phyloP scores from a whole-genome alignment of 202 grass and related monocot genomes.

The Panicum virgatum region DNA sequence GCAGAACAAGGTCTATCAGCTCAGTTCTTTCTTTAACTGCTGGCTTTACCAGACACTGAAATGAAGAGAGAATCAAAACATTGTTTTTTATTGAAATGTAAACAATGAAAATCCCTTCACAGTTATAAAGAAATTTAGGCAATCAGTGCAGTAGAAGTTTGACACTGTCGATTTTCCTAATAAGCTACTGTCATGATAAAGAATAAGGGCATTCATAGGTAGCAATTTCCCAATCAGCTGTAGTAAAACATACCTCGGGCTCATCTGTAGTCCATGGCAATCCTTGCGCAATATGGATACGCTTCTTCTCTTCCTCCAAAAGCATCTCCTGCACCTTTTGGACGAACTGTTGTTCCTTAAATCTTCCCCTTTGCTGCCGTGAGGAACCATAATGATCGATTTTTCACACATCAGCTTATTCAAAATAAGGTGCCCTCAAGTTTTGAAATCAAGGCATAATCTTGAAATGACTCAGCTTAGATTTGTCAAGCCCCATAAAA shows the following conservation, averaged over 20 bases:
- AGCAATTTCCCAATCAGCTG: neutral
- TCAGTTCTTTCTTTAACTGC: constrained; percentile 80
- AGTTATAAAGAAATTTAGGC: neutral
- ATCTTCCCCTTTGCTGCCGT: constrained; percentile 79
- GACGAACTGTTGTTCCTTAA: constrained; percentile 72
- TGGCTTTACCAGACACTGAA: constrained; percentile 74
- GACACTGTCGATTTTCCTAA: constrained; percentile 2
- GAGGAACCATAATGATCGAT: neutral
- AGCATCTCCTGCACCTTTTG: constrained; percentile 90
- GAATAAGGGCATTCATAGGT: neutral
- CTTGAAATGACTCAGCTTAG: too few species aligned
- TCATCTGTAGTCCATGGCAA: constrained; percentile 95
- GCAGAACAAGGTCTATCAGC: constrained; percentile 71
- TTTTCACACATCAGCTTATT: constrained; percentile 8
- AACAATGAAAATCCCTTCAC: too few species aligned
- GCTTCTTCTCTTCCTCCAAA: constrained; percentile 74
- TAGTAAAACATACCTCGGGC: constrained; percentile 66
- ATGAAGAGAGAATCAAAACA: constrained; percentile 15
- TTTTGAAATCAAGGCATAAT: neutral
- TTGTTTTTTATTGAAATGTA: too few species aligned
- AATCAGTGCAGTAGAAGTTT: neutral
- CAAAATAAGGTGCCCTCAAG: neutral
- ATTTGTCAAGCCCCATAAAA: neutral
- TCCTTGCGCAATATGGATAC: constrained; percentile 82
- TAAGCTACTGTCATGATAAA: neutral